These are phyloP conservation scores for Athelia sp. DNA, from an alignment of 1,284 basidiomycete genomes.

Conservation along the genomic window DNA sequence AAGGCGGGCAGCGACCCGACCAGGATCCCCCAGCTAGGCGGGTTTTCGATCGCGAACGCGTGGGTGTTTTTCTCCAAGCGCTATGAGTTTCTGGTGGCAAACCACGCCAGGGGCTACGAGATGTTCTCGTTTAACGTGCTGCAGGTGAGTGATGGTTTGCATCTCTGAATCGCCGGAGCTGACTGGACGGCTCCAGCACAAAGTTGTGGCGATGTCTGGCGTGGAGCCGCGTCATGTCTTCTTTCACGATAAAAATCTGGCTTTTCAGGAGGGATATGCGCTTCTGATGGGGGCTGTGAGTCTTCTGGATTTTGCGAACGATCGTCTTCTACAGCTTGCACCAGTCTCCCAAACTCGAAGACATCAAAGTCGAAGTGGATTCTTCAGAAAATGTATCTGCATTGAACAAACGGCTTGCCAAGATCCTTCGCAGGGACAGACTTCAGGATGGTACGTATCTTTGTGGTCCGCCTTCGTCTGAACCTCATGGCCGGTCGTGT, in stretches of 20 bases:
- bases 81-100: too few relatives aligned
- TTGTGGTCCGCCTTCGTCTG: background rate
- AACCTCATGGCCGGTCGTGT: background rate
- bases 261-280: slow-evolving; percentile 28
- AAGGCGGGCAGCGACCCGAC: too few relatives aligned
- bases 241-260: slow-evolving; percentile 24
- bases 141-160: background rate
- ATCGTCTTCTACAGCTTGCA: background rate
- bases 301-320: background rate
- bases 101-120: too few relatives aligned
- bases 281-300: slow-evolving; percentile 28
- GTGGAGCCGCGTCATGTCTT: slow-evolving; percentile 26
- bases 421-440: slow-evolving; percentile 17
- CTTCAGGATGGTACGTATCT: slow-evolving; percentile 15
- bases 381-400: background rate
- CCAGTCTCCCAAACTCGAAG: slow-evolving; percentile 8
- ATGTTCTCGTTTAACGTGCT: background rate
- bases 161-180: background rate
- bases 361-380: slow-evolving; percentile 19
- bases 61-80: too few relatives aligned
- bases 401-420: slow-evolving; percentile 15
- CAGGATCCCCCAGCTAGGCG: too few relatives aligned
- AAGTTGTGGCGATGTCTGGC: slow-evolving; percentile 25
- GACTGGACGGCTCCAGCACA: slow-evolving; percentile 18
- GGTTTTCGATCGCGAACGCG: too few relatives aligned